Evolutionary conservation across 1,284 basidiomycete species (phyloP), one percentile per base, ranked within the genome.

Genomic region (Ganoderma leucocontextum): DNA sequence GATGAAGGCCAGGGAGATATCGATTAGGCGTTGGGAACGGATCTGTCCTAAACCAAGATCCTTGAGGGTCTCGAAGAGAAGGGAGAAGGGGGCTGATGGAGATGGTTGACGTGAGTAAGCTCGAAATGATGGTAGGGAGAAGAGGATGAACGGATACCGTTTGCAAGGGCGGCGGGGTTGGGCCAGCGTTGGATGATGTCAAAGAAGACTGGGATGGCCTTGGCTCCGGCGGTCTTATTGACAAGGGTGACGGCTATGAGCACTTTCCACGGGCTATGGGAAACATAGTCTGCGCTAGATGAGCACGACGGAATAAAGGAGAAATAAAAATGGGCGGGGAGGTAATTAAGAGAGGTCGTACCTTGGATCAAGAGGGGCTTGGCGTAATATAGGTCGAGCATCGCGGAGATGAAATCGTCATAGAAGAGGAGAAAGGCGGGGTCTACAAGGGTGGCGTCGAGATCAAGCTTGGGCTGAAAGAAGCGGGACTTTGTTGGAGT

Each of bases 131-230:
- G 2, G 17, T 5, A 6, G 29, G 12, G 19, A 38, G 36, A 22
- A 9, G 2, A 44, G n/a, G 38, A 1, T 12, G 22, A n/a, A 13
- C 10, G 57, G 66, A 61, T 58, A 67, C 90, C 89, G 74, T 82
- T 72, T 13, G 85, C 82, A 52, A 91, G 80, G 10, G 80, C 82
- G 61, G 78, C 78, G 13, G 90, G 84, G 0, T 83, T 87, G 1
- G 85, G 83, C 87, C 89, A 92, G 36, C 74, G 80, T 7, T 77
- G 70, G 6, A 89, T 74, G 39, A 92, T 78, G 22, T 80, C 75
- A 82, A 84, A 86, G 74, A 91, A 90, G 7, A 86, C 78, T 3
- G 87, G 87, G 35, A 89, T 81, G 12, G 87, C 84, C 33, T 81
- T 72, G 72, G 79, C 83, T n/a, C 85, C 87, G 0, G 82, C 75